Base-by-base conservation (phyloP, 768 basidiomycete species). In the Kwoniella newhampshirensis region DNA sequence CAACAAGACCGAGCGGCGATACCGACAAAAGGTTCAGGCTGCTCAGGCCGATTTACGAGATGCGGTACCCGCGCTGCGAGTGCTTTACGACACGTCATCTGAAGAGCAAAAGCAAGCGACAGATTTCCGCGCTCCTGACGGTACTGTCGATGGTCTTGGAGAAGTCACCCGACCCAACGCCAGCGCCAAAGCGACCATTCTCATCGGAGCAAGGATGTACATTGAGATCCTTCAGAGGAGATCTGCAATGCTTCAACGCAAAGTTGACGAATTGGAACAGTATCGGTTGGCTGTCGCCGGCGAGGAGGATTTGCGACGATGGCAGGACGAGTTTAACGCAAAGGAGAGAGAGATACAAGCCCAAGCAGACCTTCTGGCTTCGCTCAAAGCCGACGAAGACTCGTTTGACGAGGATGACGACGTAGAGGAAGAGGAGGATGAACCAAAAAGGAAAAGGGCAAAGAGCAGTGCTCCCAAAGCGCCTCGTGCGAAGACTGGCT, bases 1-100 rank as follows among this genome's bases (percentile, higher is more conserved):
- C 59, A 76, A 76, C 64, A 76, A 74, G 62, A 74, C 73, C 25
- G 75, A 76, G 59, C 51, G 74, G 35, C 65, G 73, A 39, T 76
- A 76, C 54, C 73, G 75, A 21, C 65, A 67, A 42, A 76, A 76
- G 54, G 75, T 76, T 21, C 73, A 76, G 46, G 69, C 66, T 41
- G 73, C 75, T 30, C 71, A 74, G 45, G 66, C 70, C 36, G 68
- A 69, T 30, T 57, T 76, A 5, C 75, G 75, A 18, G 75, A 76
- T 53, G 57, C 71, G 20, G 71, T 76, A 2, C 75, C 75, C 3
- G 71, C 73, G n/a, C 60, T 76, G 0, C 58, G 75, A 44, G 71
- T 74, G 4, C 45, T 74, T 12, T 76, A 76, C 54, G 67, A 67
- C 26, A 76, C 75, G 4, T 73, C 71, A 17, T 64, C 67, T 2